A percentile compares a stretch with the other conserved stretches of the same genome.
phyloP scores from a whole-genome alignment of 257 asterid species.

The Solanum bukasovii region DNA sequence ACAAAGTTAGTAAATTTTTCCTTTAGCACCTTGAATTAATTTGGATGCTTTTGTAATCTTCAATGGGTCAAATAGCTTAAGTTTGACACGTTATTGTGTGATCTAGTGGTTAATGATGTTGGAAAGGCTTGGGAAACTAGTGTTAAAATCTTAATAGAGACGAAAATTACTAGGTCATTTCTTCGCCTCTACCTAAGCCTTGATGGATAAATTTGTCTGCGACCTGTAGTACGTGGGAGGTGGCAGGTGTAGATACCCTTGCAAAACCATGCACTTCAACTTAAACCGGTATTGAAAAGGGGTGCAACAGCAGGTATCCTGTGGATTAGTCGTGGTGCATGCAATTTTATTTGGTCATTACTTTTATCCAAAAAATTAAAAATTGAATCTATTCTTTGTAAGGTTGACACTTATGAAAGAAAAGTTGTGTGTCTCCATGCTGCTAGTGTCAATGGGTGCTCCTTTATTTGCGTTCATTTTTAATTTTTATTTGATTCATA shows the following conservation, averaged over 20 bases:
- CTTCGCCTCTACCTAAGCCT: neutral
- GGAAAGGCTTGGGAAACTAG: neutral
- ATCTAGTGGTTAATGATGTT: neutral
- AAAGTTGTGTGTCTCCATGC: neutral
- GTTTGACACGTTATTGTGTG: neutral
- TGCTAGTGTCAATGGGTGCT: neutral
- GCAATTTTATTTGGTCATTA: neutral
- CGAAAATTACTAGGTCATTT: neutral
- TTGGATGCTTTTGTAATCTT: neutral
- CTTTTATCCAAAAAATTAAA: neutral
- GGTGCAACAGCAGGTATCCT: neutral
- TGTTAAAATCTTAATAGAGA: neutral
- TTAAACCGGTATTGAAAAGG: neutral
- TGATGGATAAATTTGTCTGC: neutral
- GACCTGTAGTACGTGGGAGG: neutral
- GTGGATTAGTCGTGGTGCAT: neutral
- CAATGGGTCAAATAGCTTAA: neutral
- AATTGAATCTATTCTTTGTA: neutral
- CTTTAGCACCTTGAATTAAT: neutral
- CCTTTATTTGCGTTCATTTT: neutral
- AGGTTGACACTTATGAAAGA: neutral
- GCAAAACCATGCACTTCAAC: neutral
- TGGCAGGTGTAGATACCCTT: neutral
- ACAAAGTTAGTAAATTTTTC: neutral
- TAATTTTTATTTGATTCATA: neutral